Conservation (phyloP, 345 rosid species). For the Eucalyptus regnans region DNA sequence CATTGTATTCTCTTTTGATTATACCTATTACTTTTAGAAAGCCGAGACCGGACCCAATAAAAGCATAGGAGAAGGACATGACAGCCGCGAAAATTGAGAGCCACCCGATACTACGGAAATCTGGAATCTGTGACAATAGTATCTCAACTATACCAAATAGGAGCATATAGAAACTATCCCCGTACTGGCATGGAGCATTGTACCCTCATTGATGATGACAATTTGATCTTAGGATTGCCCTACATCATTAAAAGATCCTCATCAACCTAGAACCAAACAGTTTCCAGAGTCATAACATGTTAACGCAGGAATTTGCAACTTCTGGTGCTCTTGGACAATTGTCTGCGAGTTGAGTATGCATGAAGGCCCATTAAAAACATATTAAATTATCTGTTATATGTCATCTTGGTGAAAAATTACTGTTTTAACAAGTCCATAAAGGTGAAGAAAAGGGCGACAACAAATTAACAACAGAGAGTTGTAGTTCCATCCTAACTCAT, state of each 20-base stretch:
- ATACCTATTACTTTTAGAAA: slow-evolving; percentile 13
- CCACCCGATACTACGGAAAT: slow-evolving; percentile 18
- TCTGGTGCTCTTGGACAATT: background rate
- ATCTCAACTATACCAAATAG: slow-evolving; percentile 14
- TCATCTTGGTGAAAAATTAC: background rate
- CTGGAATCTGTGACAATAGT: slow-evolving; percentile 18
- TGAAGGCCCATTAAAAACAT: background rate
- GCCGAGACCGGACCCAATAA: slow-evolving; percentile 17
- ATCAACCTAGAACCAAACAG: background rate
- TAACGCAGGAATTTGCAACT: background rate
- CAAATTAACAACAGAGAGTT: background rate
- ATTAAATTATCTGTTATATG: background rate
- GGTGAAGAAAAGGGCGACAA: background rate
- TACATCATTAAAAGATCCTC: background rate
- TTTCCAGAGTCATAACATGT: background rate
- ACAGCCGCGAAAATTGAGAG: slow-evolving; percentile 16
- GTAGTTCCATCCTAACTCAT: background rate
- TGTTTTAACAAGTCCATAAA: background rate
- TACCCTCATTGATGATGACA: slow-evolving; percentile 39
- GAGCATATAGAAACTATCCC: slow-evolving; percentile 6
- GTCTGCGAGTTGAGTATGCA: background rate
- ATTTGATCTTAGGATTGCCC: slow-evolving; percentile 8
- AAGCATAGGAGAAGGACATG: slow-evolving; percentile 23
- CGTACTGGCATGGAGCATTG: slow-evolving; percentile 21
- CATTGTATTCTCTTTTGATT: background rate